Percentiles rank a stretch among this genome's conserved stretches.
Evolutionary conservation across 2,329 filamentous ascomycete genomes (phyloP).

Genomic region (Exophiala bonariae): DNA sequence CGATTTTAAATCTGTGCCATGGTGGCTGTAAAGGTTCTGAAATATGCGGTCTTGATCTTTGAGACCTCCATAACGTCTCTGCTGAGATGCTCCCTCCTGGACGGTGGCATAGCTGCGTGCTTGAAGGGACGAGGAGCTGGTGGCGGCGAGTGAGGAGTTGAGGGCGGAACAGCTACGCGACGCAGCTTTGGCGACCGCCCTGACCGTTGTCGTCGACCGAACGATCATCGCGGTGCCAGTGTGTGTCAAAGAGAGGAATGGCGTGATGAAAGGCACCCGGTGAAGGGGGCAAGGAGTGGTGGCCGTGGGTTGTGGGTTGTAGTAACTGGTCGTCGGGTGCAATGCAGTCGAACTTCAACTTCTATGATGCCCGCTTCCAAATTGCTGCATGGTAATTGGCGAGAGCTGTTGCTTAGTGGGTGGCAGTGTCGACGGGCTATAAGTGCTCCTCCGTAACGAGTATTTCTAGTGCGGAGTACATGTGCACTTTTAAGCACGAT

Average conservation of each 20-base stretch:
- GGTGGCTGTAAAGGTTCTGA: constrained; percentile 95
- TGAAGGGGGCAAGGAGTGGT: background rate
- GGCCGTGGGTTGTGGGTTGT: background rate
- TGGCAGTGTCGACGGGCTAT: too few species aligned
- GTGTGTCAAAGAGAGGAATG: constrained; percentile 2
- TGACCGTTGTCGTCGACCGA: constrained; percentile 30
- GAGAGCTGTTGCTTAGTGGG: too few species aligned
- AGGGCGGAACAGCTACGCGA: constrained; percentile 50
- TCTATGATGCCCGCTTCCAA: too few species aligned
- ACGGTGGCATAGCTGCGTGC: constrained; percentile 77
- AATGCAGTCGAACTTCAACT: too few species aligned
- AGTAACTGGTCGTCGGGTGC: too few species aligned
- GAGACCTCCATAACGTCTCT: constrained; percentile 77
- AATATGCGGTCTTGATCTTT: constrained; percentile 98
- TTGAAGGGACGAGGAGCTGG: constrained; percentile 41
- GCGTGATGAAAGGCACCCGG: background rate
- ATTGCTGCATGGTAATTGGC: too few species aligned
- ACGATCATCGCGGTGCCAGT: constrained; percentile 24
- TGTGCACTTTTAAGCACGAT: too few species aligned
- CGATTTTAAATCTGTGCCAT: constrained; percentile 85
- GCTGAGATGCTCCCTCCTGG: constrained; percentile 68
- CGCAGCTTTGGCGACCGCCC: constrained; percentile 34
- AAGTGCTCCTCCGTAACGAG: too few species aligned
- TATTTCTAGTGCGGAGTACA: too few species aligned
- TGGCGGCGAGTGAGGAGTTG: constrained; percentile 25